Evolutionary conservation across 352 stramenopile species (phyloP).

Genomic region (Phytophthora constricta): DNA sequence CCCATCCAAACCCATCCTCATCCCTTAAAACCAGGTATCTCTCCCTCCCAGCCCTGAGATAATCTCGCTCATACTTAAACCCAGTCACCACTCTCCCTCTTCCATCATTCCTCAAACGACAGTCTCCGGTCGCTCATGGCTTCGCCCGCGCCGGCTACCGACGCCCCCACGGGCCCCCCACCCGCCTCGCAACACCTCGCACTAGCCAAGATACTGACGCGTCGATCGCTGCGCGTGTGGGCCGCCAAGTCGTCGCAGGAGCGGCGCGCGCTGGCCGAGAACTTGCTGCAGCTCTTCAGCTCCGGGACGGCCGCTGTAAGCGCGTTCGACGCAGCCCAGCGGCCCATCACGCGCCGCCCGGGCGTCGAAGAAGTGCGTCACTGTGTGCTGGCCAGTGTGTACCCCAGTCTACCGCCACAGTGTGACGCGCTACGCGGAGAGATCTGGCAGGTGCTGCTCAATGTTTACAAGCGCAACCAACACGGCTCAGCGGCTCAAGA

Average conservation of each 20-base stretch:
- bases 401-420: slow-evolving; percentile 56
- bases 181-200: slow-evolving; percentile 29
- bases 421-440: slow-evolving; percentile 62
- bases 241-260: slow-evolving; percentile 65
- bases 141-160: too few species aligned
- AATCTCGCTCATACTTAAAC: too few species aligned
- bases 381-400: slow-evolving; percentile 58
- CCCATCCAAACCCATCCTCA: too few species aligned
- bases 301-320: slow-evolving; percentile 36
- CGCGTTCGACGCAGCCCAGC: slow-evolving; percentile 25
- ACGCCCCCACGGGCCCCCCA: too few species aligned
- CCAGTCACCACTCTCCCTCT: too few species aligned
- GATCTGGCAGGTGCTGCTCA: slow-evolving; percentile 85
- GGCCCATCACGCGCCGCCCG: slow-evolving; percentile 74
- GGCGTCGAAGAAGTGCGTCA: slow-evolving; percentile 74
- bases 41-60: too few species aligned
- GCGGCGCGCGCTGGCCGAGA: slow-evolving; percentile 53
- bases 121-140: too few species aligned
- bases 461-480: slow-evolving; percentile 83
- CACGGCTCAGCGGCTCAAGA: slow-evolving; percentile 72
- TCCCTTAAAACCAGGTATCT: too few species aligned
- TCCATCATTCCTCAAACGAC: too few species aligned
- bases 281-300: slow-evolving; percentile 69
- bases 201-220: slow-evolving; percentile 54
- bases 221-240: slow-evolving; percentile 61